Conservation (phyloP, 106 monocot genomes). For the Amphibolis antarctica region DNA sequence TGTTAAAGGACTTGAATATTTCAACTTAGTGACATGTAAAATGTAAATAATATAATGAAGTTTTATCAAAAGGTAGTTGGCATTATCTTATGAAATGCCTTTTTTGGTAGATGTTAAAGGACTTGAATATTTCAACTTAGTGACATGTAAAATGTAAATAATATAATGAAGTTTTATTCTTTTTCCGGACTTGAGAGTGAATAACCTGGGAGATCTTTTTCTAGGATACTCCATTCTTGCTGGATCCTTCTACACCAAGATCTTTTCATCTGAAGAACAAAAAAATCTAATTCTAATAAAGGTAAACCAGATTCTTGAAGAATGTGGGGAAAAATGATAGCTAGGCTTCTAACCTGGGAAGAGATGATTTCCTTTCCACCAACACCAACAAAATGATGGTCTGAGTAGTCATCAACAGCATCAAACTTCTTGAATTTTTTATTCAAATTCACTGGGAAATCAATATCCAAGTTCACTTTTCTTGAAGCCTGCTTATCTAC, state of each 20-base stretch:
- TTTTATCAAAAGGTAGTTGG: no score
- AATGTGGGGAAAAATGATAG: background rate
- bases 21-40: no score
- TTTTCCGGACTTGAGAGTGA: background rate
- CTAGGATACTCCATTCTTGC: constrained; percentile 73
- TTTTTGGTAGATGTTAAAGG: no score
- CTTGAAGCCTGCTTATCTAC: constrained; percentile 5
- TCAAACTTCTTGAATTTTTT: constrained; percentile 53
- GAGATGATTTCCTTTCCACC: constrained; percentile 9
- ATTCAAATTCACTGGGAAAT: constrained; percentile 2
- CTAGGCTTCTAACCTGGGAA: constrained; percentile 21
- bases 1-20: no score
- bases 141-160: no score
- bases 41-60: no score
- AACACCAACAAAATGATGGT: constrained; percentile 59
- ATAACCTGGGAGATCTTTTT: constrained; percentile 72
- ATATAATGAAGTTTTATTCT: no score
- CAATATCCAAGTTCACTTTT: constrained; percentile 9
- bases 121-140: no score
- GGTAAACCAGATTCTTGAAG: background rate
- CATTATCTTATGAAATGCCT: no score
- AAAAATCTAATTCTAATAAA: background rate
- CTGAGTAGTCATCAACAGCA: constrained; percentile 52
- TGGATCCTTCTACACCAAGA: constrained; percentile 75
- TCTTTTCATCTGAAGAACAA: constrained; percentile 38